Conservation (phyloP, 257 asterid genomes). For the Misopates orontium region DNA sequence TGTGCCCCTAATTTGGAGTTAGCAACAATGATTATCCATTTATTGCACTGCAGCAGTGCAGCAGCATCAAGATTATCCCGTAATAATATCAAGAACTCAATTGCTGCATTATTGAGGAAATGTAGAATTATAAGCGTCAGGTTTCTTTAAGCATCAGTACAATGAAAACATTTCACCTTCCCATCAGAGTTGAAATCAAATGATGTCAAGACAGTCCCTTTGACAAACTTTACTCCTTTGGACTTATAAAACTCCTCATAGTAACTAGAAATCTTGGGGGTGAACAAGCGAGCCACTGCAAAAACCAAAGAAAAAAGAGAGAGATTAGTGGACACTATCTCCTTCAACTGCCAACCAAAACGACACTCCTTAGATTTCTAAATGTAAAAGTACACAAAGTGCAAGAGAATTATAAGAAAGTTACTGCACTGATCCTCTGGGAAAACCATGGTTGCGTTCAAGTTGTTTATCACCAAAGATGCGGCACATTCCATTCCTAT, state of each 20-base stretch:
- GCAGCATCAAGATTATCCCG: background rate
- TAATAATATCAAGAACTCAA: background rate
- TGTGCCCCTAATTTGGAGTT: no score
- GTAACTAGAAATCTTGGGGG: constrained; percentile 76
- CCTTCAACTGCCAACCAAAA: background rate
- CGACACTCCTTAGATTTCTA: background rate
- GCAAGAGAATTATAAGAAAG: constrained; percentile 8
- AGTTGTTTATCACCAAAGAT: constrained; percentile 75
- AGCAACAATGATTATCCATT: no score
- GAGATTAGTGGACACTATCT: constrained; percentile 21
- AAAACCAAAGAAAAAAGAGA: constrained; percentile 23
- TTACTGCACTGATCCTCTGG: constrained; percentile 87
- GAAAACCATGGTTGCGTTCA: constrained; percentile 80
- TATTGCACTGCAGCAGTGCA: background rate
- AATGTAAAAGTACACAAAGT: background rate
- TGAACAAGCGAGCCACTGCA: constrained; percentile 94
- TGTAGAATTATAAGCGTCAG: background rate
- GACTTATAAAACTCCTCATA: constrained; percentile 91
- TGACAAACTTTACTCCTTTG: constrained; percentile 85
- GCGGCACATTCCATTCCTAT: constrained; percentile 97
- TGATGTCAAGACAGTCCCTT: constrained; percentile 90
- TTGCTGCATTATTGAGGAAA: constrained; percentile 13
- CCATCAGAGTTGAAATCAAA: constrained; percentile 76
- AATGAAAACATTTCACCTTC: constrained; percentile 51
- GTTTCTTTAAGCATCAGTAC: background rate